These are phyloP conservation scores for Heracleum sosnowskyi DNA, from an alignment of 129 eudicot species.

Conservation along the genomic window DNA sequence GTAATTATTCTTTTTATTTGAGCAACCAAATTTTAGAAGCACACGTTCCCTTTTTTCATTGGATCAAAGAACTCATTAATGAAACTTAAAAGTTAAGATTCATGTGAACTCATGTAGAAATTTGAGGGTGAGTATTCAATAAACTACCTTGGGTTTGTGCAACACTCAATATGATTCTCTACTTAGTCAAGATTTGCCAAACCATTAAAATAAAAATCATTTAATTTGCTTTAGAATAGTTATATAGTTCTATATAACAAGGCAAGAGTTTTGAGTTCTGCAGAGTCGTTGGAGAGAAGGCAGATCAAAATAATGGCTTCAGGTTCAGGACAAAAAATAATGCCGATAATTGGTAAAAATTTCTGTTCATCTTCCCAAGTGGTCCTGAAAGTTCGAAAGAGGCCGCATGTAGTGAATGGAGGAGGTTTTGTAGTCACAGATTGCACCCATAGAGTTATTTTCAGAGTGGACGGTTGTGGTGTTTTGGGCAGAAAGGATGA, in stretches of 20 bases:
- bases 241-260: not conserved
- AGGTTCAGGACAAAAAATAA: constrained; percentile 25
- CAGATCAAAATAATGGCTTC: constrained; percentile 19
- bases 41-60: not conserved
- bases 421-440: constrained; percentile 74
- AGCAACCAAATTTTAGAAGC: not conserved
- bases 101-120: not conserved
- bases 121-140: not conserved
- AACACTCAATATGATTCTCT: constrained; percentile 19
- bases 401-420: constrained; percentile 69
- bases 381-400: constrained; percentile 47
- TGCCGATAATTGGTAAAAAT: constrained; percentile 52
- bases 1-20: not conserved
- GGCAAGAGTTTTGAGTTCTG: not conserved
- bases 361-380: constrained; percentile 53
- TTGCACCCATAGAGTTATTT: constrained; percentile 40
- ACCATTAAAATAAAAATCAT: constrained; percentile 17
- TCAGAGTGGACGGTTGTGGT: constrained; percentile 80
- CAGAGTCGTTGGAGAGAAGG: not conserved
- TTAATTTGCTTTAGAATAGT: not conserved
- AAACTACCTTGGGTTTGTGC: not conserved
- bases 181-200: constrained; percentile 31
- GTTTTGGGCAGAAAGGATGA: constrained; percentile 61
- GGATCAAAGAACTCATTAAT: constrained; percentile 12
- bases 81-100: not conserved